These are phyloP conservation scores for Trichoderma koningii DNA, from an alignment of 2,329 filamentous ascomycete genomes.

Conservation along the genomic window DNA sequence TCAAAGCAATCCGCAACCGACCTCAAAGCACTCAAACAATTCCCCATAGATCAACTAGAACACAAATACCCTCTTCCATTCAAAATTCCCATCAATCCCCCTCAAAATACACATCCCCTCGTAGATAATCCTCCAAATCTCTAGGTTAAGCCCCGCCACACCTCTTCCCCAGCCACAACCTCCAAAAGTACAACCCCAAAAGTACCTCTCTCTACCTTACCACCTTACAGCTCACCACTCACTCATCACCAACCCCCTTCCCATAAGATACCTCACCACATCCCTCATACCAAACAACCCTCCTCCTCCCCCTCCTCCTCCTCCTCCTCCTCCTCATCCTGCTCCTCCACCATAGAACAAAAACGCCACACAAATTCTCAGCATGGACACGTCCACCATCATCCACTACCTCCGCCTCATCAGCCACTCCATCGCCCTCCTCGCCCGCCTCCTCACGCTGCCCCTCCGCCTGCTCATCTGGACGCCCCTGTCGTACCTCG, in stretches of 20 bases:
- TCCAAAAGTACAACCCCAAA: background rate
- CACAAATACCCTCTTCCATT: no score
- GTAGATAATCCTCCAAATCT: background rate
- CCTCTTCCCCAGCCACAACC: background rate
- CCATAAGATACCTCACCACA: background rate
- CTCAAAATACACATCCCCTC: no score
- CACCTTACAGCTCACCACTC: background rate
- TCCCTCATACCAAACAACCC: background rate
- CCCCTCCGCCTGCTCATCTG: constrained; percentile 38
- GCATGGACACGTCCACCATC: constrained; percentile 33
- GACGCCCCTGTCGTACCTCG: constrained; percentile 37
- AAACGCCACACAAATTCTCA: constrained; percentile 4
- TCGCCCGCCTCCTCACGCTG: constrained; percentile 35
- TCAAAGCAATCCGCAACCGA: no score
- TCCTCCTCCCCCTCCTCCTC: background rate
- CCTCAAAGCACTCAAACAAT: no score
- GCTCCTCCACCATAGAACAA: no score
- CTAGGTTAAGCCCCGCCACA: constrained; percentile 1
- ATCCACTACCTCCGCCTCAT: constrained; percentile 37
- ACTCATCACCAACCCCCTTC: background rate
- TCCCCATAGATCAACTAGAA: no score
- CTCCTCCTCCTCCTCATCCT: background rate
- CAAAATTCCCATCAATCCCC: no score
- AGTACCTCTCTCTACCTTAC: no score
- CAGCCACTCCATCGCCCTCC: constrained; percentile 32